phyloP scores from a whole-genome alignment of 257 asterid genomes.

The Ocimum tenuiflorum region DNA sequence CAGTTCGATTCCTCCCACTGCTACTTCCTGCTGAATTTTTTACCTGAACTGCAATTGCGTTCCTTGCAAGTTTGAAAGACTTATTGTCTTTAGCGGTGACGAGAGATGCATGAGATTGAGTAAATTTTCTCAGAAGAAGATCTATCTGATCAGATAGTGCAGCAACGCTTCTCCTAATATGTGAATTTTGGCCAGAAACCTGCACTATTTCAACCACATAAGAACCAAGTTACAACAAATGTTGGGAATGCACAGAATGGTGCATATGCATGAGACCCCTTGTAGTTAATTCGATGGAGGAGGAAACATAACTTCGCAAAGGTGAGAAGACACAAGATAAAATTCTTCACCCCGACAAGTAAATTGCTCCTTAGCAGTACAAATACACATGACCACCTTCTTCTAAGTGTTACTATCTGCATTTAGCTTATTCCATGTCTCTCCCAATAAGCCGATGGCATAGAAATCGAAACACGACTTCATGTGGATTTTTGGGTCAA shows the following conservation, averaged over 20 bases:
- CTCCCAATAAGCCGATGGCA: neutral
- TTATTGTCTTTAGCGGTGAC: conserved; percentile 24
- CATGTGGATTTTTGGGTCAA: neutral
- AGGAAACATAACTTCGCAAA: neutral
- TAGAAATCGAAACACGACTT: neutral
- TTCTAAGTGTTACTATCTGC: neutral
- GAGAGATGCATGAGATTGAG: conserved; percentile 14
- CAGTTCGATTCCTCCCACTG: conserved; percentile 18
- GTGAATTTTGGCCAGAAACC: conserved; percentile 32
- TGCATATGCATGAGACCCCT: neutral
- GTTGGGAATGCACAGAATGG: neutral
- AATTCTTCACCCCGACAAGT: neutral
- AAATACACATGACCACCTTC: neutral
- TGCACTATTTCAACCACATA: conserved; percentile 23
- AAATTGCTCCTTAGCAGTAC: neutral
- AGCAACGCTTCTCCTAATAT: conserved; percentile 16
- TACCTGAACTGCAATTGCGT: conserved; percentile 29
- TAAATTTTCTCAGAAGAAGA: conserved; percentile 32
- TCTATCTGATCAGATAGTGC: conserved; percentile 29
- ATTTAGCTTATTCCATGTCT: neutral
- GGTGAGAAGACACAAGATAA: neutral
- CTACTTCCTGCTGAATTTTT: conserved; percentile 17
- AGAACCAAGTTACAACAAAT: neutral
- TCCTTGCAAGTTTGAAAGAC: conserved; percentile 37
- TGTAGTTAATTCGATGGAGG: neutral